A percentile compares a stretch with the other conserved stretches of the same genome.
phyloP scores from a whole-genome alignment of 2,329 filamentous ascomycete species.

The Fusarium sp. region DNA sequence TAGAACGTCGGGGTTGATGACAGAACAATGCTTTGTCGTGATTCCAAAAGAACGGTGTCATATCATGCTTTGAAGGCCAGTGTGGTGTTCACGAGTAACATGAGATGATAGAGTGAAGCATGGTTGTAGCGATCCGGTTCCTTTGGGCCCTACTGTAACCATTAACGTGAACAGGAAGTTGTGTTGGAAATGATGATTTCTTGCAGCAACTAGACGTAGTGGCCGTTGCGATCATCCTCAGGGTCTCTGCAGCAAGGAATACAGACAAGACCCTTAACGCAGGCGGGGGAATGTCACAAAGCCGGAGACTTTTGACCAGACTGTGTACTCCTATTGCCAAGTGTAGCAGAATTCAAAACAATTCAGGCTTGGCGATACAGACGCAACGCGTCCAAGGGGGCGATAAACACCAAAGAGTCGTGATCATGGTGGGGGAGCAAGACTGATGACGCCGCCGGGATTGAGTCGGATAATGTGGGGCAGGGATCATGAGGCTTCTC shows the following conservation, averaged over 20 bases:
- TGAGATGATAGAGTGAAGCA: neutral
- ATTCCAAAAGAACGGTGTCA: constrained; percentile 26
- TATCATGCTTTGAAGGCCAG: neutral
- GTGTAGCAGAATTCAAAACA: constrained; percentile 5
- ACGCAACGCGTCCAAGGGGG: constrained; percentile 30
- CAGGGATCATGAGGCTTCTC: constrained; percentile 45
- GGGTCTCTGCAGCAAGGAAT: constrained; percentile 26
- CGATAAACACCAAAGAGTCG: constrained; percentile 22
- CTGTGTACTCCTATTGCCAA: neutral
- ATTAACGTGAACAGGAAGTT: neutral
- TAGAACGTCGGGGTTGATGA: neutral
- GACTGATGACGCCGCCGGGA: constrained; percentile 33
- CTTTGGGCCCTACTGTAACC: constrained; percentile 18
- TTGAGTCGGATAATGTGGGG: constrained; percentile 44
- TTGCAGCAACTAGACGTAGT: constrained; percentile 1
- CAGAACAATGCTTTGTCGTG: neutral
- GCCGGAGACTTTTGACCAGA: constrained; percentile 37
- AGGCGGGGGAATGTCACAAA: constrained; percentile 11
- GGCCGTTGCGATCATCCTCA: constrained; percentile 27
- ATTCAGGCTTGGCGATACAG: constrained; percentile 14
- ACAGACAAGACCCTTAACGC: constrained; percentile 20
- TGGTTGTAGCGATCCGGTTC: constrained; percentile 25
- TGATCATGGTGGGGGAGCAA: constrained; percentile 32
- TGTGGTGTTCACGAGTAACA: constrained; percentile 3
- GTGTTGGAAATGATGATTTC: neutral